These are phyloP conservation scores for Tetragonia tetragonoides DNA, from an alignment of 148 eudicot genomes.

Conservation along the genomic window DNA sequence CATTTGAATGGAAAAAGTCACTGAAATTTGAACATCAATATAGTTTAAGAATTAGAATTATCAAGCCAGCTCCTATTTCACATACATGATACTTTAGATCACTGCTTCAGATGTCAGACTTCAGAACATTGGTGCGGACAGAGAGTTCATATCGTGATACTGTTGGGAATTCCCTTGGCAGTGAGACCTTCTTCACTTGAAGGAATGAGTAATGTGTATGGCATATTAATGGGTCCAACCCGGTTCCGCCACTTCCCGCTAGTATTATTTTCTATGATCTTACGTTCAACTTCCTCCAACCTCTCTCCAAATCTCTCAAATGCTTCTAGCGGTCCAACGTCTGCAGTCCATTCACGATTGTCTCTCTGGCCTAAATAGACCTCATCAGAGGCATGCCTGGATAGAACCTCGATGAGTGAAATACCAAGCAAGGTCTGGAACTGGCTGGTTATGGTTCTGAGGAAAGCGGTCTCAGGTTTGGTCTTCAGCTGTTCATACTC, in stretches of 20 bases:
- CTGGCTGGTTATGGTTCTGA: slow-evolving; percentile 68
- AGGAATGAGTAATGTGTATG: slow-evolving; percentile 72
- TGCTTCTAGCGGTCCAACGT: slow-evolving; percentile 47
- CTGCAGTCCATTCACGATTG: slow-evolving; percentile 60
- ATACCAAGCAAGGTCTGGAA: slow-evolving; percentile 61
- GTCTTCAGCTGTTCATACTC: slow-evolving; percentile 59
- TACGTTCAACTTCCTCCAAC: slow-evolving; percentile 48
- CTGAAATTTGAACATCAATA: no score
- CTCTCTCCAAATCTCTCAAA: slow-evolving; percentile 49
- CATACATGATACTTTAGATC: no score
- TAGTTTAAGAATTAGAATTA: no score
- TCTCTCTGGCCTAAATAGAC: slow-evolving; percentile 80
- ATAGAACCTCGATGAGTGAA: slow-evolving; percentile 68
- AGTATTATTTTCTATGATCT: slow-evolving; percentile 43
- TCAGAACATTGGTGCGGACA: no score
- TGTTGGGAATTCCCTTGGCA: slow-evolving; percentile 89
- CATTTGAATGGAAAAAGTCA: no score
- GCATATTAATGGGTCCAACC: slow-evolving; percentile 68
- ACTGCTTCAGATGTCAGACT: no score
- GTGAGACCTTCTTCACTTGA: slow-evolving; percentile 69
- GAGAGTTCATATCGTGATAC: slow-evolving; percentile 53
- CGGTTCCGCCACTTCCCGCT: slow-evolving; percentile 56
- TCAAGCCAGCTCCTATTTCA: no score
- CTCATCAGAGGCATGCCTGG: slow-evolving; percentile 79
- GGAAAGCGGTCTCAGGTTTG: slow-evolving; percentile 48